phyloP scores from a whole-genome alignment of 192 early-diverging fungal species.

The Phlyctochytrium planicorne region DNA sequence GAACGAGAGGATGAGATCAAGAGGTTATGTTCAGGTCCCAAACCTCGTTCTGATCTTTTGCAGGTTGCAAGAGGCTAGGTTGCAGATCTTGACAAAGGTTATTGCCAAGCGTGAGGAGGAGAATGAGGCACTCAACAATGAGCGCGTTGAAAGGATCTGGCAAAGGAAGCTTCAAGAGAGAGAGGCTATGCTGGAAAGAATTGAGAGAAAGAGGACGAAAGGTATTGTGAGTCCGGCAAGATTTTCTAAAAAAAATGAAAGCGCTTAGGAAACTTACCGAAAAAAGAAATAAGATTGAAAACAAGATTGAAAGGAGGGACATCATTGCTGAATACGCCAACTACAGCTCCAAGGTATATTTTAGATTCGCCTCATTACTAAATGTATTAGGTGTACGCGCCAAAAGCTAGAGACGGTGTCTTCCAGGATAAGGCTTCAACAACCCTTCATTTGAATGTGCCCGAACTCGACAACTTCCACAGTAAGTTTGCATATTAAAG shows the following conservation, averaged over 20 bases:
- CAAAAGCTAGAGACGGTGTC: conserved; percentile 54
- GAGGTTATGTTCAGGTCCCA: conserved; percentile 21
- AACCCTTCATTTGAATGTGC: conserved; percentile 33
- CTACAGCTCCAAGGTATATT: conserved; percentile 32
- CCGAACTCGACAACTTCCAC: conserved; percentile 35
- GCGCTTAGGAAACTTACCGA: conserved; percentile 52
- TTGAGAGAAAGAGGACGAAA: conserved; percentile 50
- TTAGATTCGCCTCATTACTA: background rate
- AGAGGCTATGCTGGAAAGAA: conserved; percentile 46
- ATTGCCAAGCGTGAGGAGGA: conserved; percentile 52
- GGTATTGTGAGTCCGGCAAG: conserved; percentile 10
- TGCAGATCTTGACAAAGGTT: conserved; percentile 50
- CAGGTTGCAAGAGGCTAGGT: conserved; percentile 50
- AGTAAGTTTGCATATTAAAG: conserved; percentile 22
- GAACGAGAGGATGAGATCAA: conserved; percentile 58
- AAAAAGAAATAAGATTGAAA: conserved; percentile 43
- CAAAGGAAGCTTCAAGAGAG: conserved; percentile 57
- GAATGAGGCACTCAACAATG: conserved; percentile 50
- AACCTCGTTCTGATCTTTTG: background rate
- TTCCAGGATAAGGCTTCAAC: conserved; percentile 39
- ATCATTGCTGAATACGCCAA: conserved; percentile 61
- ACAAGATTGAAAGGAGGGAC: conserved; percentile 47
- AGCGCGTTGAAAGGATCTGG: conserved; percentile 53
- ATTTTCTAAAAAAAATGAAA: conserved; percentile 9
- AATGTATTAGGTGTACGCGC: conserved; percentile 48